These are phyloP conservation scores for Cryptosporidium baileyi DNA, from an alignment of 169 alveolate genomes.

Conservation along the genomic window DNA sequence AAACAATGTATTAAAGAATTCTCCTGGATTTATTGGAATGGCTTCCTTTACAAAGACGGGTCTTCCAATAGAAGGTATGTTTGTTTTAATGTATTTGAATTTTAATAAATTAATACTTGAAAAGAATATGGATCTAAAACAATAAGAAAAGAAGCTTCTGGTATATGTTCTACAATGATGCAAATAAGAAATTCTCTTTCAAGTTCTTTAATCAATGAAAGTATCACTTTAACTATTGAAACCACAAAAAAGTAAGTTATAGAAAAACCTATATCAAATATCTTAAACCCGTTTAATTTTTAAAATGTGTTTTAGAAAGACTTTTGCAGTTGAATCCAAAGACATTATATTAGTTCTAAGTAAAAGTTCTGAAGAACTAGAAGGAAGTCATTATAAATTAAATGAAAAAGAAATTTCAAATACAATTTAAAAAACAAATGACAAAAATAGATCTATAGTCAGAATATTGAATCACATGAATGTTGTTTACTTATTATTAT, in stretches of 20 bases:
- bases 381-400: too few relatives aligned
- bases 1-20: background rate
- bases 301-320: background rate
- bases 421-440: too few relatives aligned
- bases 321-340: slow-evolving; percentile 16
- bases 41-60: slow-evolving; percentile 64
- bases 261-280: background rate
- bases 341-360: slow-evolving; percentile 32
- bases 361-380: background rate
- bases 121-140: slow-evolving; percentile 26
- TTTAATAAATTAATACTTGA: background rate
- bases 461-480: too few relatives aligned
- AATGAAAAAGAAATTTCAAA: too few relatives aligned
- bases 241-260: slow-evolving; percentile 46
- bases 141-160: slow-evolving; percentile 24
- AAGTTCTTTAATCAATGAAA: slow-evolving; percentile 20
- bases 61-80: slow-evolving; percentile 39
- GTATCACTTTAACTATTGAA: slow-evolving; percentile 31
- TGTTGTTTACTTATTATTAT: too few relatives aligned
- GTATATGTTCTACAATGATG: background rate
- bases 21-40: slow-evolving; percentile 36
- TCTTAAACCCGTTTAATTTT: background rate
- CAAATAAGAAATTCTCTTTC: slow-evolving; percentile 60
- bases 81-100: background rate
- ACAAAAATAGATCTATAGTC: too few relatives aligned